These are phyloP conservation scores for Entomortierella chlamydospora DNA, from an alignment of 192 early-diverging fungal genomes.

Conservation along the genomic window DNA sequence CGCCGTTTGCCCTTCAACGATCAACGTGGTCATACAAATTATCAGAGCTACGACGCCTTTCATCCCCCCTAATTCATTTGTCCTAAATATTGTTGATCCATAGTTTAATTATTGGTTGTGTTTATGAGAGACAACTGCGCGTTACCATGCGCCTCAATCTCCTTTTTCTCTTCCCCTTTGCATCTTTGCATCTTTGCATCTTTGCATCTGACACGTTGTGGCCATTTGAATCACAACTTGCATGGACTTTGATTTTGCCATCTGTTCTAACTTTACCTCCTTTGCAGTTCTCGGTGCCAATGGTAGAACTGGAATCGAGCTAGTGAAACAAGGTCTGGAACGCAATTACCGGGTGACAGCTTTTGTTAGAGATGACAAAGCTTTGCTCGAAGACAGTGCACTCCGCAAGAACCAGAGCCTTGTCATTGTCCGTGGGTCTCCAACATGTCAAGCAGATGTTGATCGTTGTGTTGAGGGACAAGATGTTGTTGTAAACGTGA, in stretches of 20 bases:
- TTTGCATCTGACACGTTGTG: no score
- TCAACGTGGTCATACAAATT: no score
- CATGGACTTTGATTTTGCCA: background rate
- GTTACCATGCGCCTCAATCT: no score
- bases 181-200: no score
- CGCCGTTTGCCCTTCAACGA: no score
- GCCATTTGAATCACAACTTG: background rate
- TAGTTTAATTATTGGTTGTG: background rate
- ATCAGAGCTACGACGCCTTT: no score
- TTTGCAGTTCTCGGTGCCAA: slow-evolving; percentile 53
- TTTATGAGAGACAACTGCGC: background rate
- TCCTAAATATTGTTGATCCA: no score
- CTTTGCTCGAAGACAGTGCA: slow-evolving; percentile 24
- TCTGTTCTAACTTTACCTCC: background rate
- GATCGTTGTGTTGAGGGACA: slow-evolving; percentile 56
- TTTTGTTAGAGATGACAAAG: slow-evolving; percentile 49
- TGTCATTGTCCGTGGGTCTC: slow-evolving; percentile 49
- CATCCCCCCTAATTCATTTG: no score
- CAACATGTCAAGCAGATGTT: slow-evolving; percentile 40
- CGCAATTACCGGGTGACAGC: slow-evolving; percentile 52
- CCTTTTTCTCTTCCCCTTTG: no score
- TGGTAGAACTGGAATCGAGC: slow-evolving; percentile 48
- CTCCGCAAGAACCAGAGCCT: slow-evolving; percentile 55
- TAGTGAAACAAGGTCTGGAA: slow-evolving; percentile 54
- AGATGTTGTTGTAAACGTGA: slow-evolving; percentile 56